Percentiles rank a stretch among this genome's conserved stretches.
These are phyloP conservation scores for Jatropha curcas DNA, from an alignment of 345 rosid genomes.

Conservation along the genomic window DNA sequence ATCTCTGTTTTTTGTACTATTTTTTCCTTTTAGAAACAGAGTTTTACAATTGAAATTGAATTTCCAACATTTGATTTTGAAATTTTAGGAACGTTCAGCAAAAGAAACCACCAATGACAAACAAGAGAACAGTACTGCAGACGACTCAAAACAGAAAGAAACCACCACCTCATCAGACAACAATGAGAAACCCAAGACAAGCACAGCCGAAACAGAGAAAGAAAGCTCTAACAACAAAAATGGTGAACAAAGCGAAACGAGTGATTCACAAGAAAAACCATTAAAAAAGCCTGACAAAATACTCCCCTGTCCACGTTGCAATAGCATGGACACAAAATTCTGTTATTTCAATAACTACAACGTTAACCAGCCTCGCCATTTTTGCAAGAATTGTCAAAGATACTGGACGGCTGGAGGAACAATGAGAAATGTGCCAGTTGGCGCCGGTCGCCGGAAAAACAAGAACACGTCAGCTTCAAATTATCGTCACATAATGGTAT, in stretches of 20 bases:
- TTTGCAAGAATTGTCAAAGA: conserved; percentile 37
- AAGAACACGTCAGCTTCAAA: conserved; percentile 29
- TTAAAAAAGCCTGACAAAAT: conserved; percentile 33
- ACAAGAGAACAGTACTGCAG: conserved; percentile 16
- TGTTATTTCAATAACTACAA: conserved; percentile 38
- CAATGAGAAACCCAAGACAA: conserved; percentile 32
- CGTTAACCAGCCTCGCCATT: conserved; percentile 37
- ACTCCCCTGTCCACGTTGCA: conserved; percentile 33
- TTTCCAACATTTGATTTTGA: not conserved
- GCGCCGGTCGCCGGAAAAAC: conserved; percentile 36
- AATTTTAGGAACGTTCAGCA: conserved; percentile 29
- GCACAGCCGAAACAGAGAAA: conserved; percentile 29
- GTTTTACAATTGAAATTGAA: not conserved
- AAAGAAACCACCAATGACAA: conserved; percentile 18
- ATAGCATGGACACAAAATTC: conserved; percentile 39
- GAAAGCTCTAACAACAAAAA: conserved; percentile 28
- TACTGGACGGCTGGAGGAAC: conserved; percentile 40
- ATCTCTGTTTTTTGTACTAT: not conserved
- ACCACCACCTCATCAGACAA: conserved; percentile 26
- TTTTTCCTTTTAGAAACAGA: conserved; percentile 15
- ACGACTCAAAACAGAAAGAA: conserved; percentile 29
- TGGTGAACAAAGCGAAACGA: conserved; percentile 48
- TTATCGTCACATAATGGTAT: conserved; percentile 22
- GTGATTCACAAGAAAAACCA: conserved; percentile 38
- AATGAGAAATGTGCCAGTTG: conserved; percentile 39